These are phyloP conservation scores for Chaetomiaceae sp. DNA, from an alignment of 2,329 filamentous ascomycete genomes.

Conservation along the genomic window DNA sequence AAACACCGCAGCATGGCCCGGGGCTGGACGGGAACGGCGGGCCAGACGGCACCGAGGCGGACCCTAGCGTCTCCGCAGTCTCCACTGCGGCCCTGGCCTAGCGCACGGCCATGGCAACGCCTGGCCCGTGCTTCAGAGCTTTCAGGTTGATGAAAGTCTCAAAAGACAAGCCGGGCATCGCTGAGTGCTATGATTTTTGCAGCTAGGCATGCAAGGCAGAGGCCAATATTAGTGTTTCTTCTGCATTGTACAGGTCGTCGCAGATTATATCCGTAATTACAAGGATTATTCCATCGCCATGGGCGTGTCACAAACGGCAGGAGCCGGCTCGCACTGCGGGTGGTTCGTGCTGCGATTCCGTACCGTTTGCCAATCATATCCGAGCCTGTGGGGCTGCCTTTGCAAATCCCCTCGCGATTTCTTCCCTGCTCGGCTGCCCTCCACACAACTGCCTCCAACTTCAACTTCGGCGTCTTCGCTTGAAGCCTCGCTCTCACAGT, in stretches of 20 bases:
- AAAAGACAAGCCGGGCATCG: too few relatives aligned
- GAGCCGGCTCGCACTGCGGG: neutral
- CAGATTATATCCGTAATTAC: too few relatives aligned
- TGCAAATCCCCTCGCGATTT: neutral
- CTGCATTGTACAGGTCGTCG: too few relatives aligned
- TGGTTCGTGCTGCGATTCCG: too few relatives aligned
- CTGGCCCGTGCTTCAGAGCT: neutral
- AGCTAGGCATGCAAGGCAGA: neutral
- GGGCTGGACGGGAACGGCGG: constrained; percentile 7
- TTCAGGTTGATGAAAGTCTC: too few relatives aligned
- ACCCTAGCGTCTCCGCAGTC: constrained; percentile 6
- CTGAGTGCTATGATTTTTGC: too few relatives aligned
- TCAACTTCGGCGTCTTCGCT: too few relatives aligned
- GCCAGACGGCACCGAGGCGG: constrained; percentile 9
- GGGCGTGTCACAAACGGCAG: neutral
- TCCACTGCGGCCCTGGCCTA: neutral
- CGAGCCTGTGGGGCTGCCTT: neutral
- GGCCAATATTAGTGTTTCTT: neutral
- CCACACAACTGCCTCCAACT: too few relatives aligned
- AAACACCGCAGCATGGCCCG: too few relatives aligned
- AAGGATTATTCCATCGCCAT: neutral
- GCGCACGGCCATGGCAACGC: neutral
- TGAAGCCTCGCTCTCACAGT: too few relatives aligned
- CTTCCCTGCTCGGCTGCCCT: neutral
- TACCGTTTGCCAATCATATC: neutral